Conservation (phyloP, 345 rosid species). For the Luvunga scandens region DNA sequence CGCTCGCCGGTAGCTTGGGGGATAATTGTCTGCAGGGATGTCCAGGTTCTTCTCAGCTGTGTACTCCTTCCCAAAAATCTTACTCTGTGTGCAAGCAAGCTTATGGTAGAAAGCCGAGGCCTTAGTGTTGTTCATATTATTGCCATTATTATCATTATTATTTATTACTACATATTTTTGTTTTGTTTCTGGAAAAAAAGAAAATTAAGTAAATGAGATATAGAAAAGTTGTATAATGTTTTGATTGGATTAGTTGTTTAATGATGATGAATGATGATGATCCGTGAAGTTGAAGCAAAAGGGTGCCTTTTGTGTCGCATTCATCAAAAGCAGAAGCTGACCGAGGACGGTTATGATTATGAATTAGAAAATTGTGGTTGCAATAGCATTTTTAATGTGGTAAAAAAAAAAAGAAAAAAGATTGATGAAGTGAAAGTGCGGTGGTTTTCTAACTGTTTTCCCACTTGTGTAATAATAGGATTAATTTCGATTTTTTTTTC, state of each 20-base stretch:
- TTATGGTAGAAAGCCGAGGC: conserved; percentile 69
- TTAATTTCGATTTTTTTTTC: too few relatives aligned
- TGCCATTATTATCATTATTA: neutral
- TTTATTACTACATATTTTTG: neutral
- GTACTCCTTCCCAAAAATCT: conserved; percentile 79
- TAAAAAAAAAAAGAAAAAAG: too few relatives aligned
- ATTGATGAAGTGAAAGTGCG: too few relatives aligned
- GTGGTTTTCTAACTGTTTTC: neutral
- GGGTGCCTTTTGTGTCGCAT: neutral
- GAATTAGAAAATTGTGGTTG: neutral
- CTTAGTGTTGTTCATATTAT: conserved; percentile 21
- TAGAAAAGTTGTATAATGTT: neutral
- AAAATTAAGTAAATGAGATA: neutral
- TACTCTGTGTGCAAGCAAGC: conserved; percentile 65
- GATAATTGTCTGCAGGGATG: conserved; percentile 80
- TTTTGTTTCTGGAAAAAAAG: neutral
- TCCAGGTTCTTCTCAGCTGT: conserved; percentile 73
- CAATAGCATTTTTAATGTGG: neutral
- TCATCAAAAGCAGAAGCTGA: neutral
- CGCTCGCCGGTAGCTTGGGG: conserved; percentile 77
- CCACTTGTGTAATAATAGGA: neutral
- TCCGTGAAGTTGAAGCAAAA: conserved; percentile 6
- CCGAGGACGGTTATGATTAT: neutral
- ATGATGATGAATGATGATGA: neutral
- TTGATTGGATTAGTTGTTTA: neutral